phyloP scores from a whole-genome alignment of 305 asterid species.

The Solanum aculeatissimum region DNA sequence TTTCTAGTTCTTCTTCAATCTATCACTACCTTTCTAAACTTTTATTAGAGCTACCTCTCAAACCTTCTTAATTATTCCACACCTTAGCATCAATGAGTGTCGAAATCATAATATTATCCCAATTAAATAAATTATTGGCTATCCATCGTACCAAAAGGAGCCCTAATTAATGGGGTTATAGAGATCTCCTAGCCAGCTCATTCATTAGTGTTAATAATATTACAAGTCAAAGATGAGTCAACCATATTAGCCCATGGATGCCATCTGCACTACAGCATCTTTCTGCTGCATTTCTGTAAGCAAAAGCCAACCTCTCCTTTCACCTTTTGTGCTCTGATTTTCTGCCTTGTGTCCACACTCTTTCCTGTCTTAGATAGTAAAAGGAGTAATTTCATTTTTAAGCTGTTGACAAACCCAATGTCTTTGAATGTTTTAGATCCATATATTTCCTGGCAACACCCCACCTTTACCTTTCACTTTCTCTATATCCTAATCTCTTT shows the following conservation, averaged over 20 bases:
- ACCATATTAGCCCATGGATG: neutral
- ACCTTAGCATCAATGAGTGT: no score
- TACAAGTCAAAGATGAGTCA: neutral
- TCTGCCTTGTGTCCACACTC: neutral
- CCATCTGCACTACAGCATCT: neutral
- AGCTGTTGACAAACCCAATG: neutral
- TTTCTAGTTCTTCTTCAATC: no score
- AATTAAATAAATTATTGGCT: no score
- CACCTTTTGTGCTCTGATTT: neutral
- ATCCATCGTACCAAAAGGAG: neutral
- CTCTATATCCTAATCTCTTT: neutral
- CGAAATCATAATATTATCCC: no score
- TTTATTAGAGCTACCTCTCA: neutral
- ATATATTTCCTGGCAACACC: neutral
- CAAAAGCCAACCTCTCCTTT: neutral
- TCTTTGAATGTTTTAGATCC: neutral
- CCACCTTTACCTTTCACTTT: neutral
- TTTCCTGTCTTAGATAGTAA: neutral
- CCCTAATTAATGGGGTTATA: neutral
- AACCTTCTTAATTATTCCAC: neutral
- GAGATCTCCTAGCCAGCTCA: neutral
- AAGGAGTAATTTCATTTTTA: neutral
- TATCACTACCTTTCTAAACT: neutral
- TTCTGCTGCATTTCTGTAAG: neutral
- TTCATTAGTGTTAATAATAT: neutral